These are phyloP conservation scores for Oryza coarctata DNA, from an alignment of 176 grass and related monocot species.

Conservation along the genomic window DNA sequence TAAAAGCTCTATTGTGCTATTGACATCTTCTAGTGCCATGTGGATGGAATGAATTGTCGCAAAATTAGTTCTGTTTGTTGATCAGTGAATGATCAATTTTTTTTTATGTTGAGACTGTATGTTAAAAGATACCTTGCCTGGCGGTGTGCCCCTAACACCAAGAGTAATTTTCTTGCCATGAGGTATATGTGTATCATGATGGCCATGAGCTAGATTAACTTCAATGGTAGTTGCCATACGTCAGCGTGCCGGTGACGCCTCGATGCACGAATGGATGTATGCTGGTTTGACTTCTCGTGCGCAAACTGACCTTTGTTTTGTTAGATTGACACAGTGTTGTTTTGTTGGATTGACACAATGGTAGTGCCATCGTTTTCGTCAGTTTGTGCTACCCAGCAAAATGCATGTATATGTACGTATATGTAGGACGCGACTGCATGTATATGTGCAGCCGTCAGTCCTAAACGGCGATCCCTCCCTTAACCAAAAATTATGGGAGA, in stretches of 20 bases:
- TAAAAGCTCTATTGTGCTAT: background rate
- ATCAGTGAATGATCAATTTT: background rate
- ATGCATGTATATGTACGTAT: too few relatives aligned
- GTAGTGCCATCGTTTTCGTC: too few relatives aligned
- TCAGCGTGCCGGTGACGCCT: background rate
- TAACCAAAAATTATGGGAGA: too few relatives aligned
- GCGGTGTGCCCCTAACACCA: too few relatives aligned
- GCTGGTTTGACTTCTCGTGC: background rate
- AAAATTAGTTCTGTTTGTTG: background rate
- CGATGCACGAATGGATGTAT: background rate
- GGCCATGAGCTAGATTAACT: background rate
- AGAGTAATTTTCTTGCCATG: background rate
- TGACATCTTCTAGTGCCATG: background rate
- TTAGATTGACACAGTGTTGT: background rate
- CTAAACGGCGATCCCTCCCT: too few relatives aligned
- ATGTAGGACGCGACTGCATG: too few relatives aligned
- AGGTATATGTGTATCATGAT: background rate
- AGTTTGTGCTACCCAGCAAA: too few relatives aligned
- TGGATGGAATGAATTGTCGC: background rate
- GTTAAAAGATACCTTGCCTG: too few relatives aligned
- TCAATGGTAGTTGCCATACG: background rate
- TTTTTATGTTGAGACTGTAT: background rate
- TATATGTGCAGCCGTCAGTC: too few relatives aligned
- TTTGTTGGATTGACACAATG: too few relatives aligned
- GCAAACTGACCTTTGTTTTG: background rate